Base-by-base conservation (phyloP, 306 rosid genomes). In the Cicer arietinum region DNA sequence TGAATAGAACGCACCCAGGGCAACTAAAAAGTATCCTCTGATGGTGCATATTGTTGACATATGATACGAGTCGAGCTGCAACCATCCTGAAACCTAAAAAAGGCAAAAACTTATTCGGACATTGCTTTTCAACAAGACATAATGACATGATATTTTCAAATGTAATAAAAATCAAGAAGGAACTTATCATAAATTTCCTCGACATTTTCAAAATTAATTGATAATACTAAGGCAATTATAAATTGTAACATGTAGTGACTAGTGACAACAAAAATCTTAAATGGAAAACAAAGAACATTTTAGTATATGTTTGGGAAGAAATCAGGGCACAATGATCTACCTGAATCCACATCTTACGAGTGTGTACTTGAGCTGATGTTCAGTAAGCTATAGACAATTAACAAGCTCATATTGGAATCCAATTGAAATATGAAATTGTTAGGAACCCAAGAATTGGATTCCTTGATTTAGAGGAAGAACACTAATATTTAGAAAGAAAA, bases 301-400 rank as follows among this genome's bases (percentile, higher is more conserved):
- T 39, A 56, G 69, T 5, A 30, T 42, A 74, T 67, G 48, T 47
- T 52, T 14, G 52, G 63, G 17, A 10, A 58, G 54, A 54, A 73
- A 64, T 47, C 45, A 57, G 8, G 8, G 58, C 57, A 74, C 20
- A 14, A 48, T 39, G 54, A 51, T 52, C 79, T 46, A 79, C 63
- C 12, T 18, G 57, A 57, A 67, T 47, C 48, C 16, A 45, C 42
- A 57, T 39, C 11, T 3, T 0, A 57, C 14, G 14, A 46, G 47
- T 13, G 22, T 7, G 52, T 18, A 59, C 44, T 68, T 45, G 69
- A 41, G 20, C 51, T 12, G 48, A 54, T 54, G 74, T 22, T 42
- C 74, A 76, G 54, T 53, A 54, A 54, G 10, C 39, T 69, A 12
- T 6, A 8, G 63, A 39, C 62, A 57, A 46, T 17, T 17, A 57